Evolutionary conservation across 345 rosid species (phyloP).

Genomic region (Dovyalis caffra): DNA sequence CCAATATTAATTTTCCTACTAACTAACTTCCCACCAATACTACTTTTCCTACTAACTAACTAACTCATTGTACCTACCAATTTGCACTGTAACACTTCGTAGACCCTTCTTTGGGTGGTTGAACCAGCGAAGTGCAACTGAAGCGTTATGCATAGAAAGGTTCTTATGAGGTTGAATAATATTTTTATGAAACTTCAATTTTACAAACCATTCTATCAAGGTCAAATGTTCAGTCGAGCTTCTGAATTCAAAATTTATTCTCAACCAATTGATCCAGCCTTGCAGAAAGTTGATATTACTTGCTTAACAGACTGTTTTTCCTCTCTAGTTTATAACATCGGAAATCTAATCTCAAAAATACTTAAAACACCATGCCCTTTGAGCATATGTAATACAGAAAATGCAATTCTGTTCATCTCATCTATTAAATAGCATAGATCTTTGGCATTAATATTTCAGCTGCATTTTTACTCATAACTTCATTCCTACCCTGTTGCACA

Average conservation of each 20-base stretch:
- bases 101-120: too few species aligned
- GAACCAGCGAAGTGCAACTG: too few species aligned
- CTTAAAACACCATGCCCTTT: not conserved
- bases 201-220: not conserved
- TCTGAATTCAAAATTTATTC: not conserved
- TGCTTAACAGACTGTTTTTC: not conserved
- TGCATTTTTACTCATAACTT: slow-evolving; percentile 9
- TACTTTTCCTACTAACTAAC: too few species aligned
- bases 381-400: not conserved
- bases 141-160: not conserved
- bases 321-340: not conserved
- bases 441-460: not conserved
- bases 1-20: too few species aligned
- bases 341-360: not conserved
- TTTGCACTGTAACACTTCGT: too few species aligned
- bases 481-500: slow-evolving; percentile 25
- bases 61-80: too few species aligned
- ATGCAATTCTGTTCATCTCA: not conserved
- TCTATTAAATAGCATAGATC: not conserved
- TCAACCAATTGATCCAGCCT: not conserved
- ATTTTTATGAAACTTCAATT: not conserved
- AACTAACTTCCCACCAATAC: too few species aligned
- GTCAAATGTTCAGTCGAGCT: not conserved
- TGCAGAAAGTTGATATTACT: not conserved
- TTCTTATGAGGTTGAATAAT: not conserved